Base-by-base conservation (phyloP, 1,284 basidiomycete genomes). In the Pisolithus thermaeus region DNA sequence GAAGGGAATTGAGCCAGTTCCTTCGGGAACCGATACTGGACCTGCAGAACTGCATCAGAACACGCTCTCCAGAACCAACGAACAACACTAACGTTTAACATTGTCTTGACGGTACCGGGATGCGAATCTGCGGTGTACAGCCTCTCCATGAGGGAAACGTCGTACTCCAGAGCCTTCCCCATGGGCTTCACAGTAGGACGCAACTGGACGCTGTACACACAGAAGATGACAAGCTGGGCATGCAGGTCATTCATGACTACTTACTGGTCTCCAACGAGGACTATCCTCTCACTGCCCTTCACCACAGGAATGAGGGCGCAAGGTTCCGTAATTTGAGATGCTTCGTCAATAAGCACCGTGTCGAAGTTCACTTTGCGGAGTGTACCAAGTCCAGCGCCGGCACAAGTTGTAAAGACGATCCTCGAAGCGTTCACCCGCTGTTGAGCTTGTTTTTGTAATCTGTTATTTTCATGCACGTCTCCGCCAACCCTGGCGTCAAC, bases 241-340 rank as follows among this genome's bases (percentile, higher is more conserved):
- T 4, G 18, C 38, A 7, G 12, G 3, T 7, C 37, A 36, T 16
- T 3, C 12, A 32, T 7, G 9, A 30, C 45, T 25, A 68, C 80
- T 68, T 56, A 85, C 83, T 84, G 83, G 58, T 85, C 82, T 4
- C 83, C 83, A 6, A 85, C 83, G 16, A 85, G 66, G 5, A 84
- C 74, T 0, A 78, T 82, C 30, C 73, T 68, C 45, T 68, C 62
- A 40, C 78, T 76, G 1, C 81, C 82, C 60, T 84, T 84, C 9
- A 83, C 80, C 3, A 85, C 67, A 1, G 83, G 82, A 41, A 85
- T 83, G 25, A 84, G 65, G 0, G 81, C 76, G 45, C 74, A 75
- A 2, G 81, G 77, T 56, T 86, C 83, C 0, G 81, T 83, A 14
- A 84, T 76, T 58, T 84, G 83, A 0, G 81, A 84, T 0, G 82